A percentile compares a stretch with the other conserved stretches of the same genome.
phyloP scores from a whole-genome alignment of 768 basidiomycete species.

The Russula earlei region DNA sequence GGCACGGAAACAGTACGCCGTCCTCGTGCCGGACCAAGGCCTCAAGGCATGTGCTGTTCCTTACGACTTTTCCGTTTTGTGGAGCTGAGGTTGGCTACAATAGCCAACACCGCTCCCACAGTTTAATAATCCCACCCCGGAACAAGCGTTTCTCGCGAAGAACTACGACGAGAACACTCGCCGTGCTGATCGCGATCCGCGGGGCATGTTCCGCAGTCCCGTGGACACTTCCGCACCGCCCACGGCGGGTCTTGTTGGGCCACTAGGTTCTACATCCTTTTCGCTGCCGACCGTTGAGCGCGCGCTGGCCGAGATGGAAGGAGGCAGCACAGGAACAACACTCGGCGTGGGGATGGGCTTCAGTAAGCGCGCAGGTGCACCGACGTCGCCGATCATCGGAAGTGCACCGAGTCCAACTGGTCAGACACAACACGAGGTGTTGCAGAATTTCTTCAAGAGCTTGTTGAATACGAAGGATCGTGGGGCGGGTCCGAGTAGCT shows the following conservation, averaged over 20 bases:
- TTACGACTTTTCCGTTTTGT: neutral
- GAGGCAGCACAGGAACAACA: constrained; percentile 31
- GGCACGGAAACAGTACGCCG: constrained; percentile 57
- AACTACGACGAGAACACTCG: constrained; percentile 90
- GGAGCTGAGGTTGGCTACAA: neutral
- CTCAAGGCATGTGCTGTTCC: constrained; percentile 43
- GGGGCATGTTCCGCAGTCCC: constrained; percentile 76
- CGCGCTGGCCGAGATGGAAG: constrained; percentile 84
- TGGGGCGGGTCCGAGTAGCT: constrained; percentile 27
- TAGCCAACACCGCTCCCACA: constrained; percentile 61
- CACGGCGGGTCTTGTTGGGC: constrained; percentile 80
- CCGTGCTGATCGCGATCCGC: constrained; percentile 84
- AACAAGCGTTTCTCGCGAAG: constrained; percentile 84
- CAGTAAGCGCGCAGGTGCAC: constrained; percentile 16
- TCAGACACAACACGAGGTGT: constrained; percentile 69
- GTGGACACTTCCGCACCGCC: constrained; percentile 45
- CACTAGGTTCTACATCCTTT: constrained; percentile 81
- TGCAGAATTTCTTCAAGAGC: constrained; percentile 85
- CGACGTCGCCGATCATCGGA: constrained; percentile 25
- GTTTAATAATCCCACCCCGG: constrained; percentile 74
- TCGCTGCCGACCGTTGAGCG: constrained; percentile 81
- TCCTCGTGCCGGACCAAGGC: constrained; percentile 68
- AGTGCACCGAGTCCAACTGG: constrained; percentile 36
- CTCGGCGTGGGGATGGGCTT: constrained; percentile 6
- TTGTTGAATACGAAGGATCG: constrained; percentile 65